A percentile compares a stretch with the other conserved stretches of the same genome.
Conservation (phyloP, 371 early-diverging fungal species). For the Actinomortierella wolfii region DNA sequence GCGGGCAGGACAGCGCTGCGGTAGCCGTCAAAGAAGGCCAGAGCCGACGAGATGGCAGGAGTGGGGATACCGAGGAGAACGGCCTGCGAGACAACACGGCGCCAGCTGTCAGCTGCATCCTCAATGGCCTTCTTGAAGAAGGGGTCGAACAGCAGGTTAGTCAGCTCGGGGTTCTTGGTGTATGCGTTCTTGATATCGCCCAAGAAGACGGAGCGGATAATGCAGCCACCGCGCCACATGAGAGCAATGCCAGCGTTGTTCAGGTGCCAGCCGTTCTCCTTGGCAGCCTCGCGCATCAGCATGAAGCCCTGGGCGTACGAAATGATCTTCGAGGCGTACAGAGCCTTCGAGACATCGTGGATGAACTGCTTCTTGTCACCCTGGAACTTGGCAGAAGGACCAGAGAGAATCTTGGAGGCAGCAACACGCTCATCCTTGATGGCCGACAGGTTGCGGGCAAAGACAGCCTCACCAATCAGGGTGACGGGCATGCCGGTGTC, state of each 20-base stretch:
- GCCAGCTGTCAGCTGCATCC: constrained; percentile 86
- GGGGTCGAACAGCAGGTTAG: constrained; percentile 89
- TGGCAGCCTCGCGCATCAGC: constrained; percentile 95
- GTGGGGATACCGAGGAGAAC: constrained; percentile 88
- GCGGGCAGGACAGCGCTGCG: constrained; percentile 90
- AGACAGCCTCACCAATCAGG: constrained; percentile 98
- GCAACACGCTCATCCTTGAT: constrained; percentile 93
- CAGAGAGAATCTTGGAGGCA: constrained; percentile 86
- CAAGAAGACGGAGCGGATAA: constrained; percentile 94
- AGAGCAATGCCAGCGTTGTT: constrained; percentile 95
- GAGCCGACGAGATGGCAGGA: constrained; percentile 91
- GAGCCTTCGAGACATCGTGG: constrained; percentile 89
- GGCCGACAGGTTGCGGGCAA: constrained; percentile 94
- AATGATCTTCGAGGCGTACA: constrained; percentile 97
- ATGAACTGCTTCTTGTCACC: constrained; percentile 88
- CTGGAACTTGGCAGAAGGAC: constrained; percentile 67
- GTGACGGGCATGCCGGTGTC: constrained; percentile 95
- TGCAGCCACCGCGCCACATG: constrained; percentile 99
- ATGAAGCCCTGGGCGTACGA: constrained; percentile 99
- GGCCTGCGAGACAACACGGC: constrained; percentile 86
- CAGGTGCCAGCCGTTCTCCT: constrained; percentile 92
- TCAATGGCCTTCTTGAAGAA: constrained; percentile 93
- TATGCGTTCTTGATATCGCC: constrained; percentile 96
- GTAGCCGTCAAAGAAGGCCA: constrained; percentile 97
- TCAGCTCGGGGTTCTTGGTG: constrained; percentile 82